Base-by-base conservation (phyloP, 768 basidiomycete species). In the Suillus ampliporus region DNA sequence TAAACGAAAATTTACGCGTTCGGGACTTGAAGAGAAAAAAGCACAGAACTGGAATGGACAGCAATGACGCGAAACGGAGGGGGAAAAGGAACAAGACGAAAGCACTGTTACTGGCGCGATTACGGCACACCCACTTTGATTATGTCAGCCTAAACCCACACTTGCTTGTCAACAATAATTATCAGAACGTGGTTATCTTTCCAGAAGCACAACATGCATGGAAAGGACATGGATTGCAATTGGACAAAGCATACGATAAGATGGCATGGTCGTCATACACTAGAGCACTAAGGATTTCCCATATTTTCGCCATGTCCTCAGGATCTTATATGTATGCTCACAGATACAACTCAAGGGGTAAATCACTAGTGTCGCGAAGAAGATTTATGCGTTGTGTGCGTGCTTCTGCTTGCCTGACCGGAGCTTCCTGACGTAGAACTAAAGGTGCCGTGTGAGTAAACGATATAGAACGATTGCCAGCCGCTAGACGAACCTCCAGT, bases 401-500 rank as follows among this genome's bases (percentile, higher is more conserved):
- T 97, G 95, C 86, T 96, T 97, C 83, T 94, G 90, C 86, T 97
- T 97, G 76, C 92, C 90, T 67, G 91, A 86, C 80, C 92, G 89
- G 79, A 98, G 83, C 77, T 96, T 96, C 83, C 93, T 88, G 73
- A 95, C 79, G 84, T 97, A 97, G 83, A 98, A 97, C 93, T 96
- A 68, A 67, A 40, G 65, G 51, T 48, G 52, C 67, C 69, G 35
- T 73, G 67, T 72, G 64, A 75, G 69, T 54, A 58, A 62, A 43
- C 35, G 46, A 35, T 17, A 5, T 23, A 37, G 26, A n/a, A 14
- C 13, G 28, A 38, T 13, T 38, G 28, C 21, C 0, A 2, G 35
- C 15, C 9, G 2, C 51, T 19, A 64, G 50, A 74, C 85, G 57
- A 67, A 97, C 95, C 86, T 99, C 96, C 61, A 99, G 89, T 78